Base-by-base conservation (phyloP, 768 basidiomycete genomes). In the Lactifluus volemus region DNA sequence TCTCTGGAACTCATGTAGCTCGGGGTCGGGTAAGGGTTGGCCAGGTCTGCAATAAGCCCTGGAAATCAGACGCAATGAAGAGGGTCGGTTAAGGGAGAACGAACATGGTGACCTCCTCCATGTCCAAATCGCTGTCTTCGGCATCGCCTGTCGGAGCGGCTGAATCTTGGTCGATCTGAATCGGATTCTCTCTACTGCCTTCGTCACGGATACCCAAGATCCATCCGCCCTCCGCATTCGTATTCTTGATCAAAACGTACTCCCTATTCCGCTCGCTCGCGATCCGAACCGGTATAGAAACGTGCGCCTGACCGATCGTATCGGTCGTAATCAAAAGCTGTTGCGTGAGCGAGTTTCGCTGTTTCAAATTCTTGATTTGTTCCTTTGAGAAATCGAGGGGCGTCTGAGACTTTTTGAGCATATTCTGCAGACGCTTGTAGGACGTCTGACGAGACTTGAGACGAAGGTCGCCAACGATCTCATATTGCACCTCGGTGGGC, bases 401-500 rank as follows among this genome's bases (percentile, higher is more conserved):
- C 0, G 94, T 96, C 2, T 76, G 77, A 0, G 93, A 81, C 48
- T 79, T 81, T 56, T 77, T 79, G 19, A 96, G 77, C 97, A 99
- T 99, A 58, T 86, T 86, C 68, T 97, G 89, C 49, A 98, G 75
- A 4, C 97, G 89, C 36, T 84, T 85, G 74, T 95, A 88, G 9
- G 92, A 96, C 12, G 92, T 95, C 73, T 98, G 95, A 3, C 97
- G 82, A 1, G 95, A 98, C 72, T 93, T 94, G 59, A 97, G 78
- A 3, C 97, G 84, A 51, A 98, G 77, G 75, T 99, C 97, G 55
- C 96, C 95, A 38, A 98, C 86, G 65, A 99, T 96, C 75, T 99
- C 97, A 73, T 98, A 99, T 68, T 99, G 93, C 21, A 97, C 84
- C 71, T 98, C 95, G 0, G 92, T 96, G 2, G 97, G 95, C 3